Evolutionary conservation across 495 filamentous ascomycete species (phyloP).

Genomic region (Lepidopterella palustris): DNA sequence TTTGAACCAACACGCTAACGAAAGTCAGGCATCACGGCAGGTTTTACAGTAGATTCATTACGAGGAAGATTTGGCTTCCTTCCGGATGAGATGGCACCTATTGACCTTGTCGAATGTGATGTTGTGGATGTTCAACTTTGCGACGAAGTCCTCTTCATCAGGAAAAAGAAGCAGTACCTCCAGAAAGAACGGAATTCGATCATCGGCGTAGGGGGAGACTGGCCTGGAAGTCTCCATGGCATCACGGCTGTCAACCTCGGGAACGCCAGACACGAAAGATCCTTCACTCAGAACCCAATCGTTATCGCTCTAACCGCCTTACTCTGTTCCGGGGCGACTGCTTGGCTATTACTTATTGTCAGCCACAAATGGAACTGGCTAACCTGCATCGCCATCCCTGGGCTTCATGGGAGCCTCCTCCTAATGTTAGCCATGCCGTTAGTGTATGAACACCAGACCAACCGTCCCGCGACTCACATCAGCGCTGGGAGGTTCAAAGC

Average conservation of each 20-base stretch:
- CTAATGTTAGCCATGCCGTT: slow-evolving; percentile 4
- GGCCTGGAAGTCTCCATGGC: not conserved
- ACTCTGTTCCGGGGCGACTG: slow-evolving; percentile 6
- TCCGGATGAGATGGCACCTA: not conserved
- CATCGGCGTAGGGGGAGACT: slow-evolving; percentile 1
- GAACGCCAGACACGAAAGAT: not conserved
- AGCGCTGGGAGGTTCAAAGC: not conserved
- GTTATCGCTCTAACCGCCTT: not conserved
- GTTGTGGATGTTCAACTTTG: not conserved
- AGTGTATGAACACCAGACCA: slow-evolving; percentile 4
- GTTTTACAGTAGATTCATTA: slow-evolving; percentile 1
- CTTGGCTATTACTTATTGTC: slow-evolving; percentile 8
- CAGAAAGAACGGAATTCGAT: not conserved
- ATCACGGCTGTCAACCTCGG: slow-evolving; percentile 10
- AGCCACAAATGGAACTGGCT: not conserved
- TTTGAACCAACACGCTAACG: not conserved
- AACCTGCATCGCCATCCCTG: not conserved
- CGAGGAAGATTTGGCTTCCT: slow-evolving; percentile 2
- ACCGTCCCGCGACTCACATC: not conserved
- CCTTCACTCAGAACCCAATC: not conserved
- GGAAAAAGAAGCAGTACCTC: slow-evolving; percentile 3
- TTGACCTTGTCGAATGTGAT: slow-evolving; percentile 1
- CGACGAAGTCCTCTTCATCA: not conserved
- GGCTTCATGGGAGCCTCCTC: slow-evolving; percentile 6
- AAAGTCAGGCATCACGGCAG: not conserved